Evolutionary conservation across 2,329 filamentous ascomycete species (phyloP).

Genomic region (Knufia fluminis): DNA sequence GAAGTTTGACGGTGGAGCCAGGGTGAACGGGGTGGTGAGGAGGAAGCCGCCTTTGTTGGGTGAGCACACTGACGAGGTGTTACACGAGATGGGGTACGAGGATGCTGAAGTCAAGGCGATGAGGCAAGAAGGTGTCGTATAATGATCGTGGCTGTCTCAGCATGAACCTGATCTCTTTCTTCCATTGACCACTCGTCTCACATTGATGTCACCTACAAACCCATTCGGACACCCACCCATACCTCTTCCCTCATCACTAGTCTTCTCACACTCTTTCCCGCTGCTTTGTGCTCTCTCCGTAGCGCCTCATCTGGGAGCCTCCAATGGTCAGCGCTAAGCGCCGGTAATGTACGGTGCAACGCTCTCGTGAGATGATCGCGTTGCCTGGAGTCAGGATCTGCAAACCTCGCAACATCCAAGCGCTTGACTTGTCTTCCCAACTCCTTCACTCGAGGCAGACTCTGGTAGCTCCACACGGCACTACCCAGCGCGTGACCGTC

Average conservation of each 20-base stretch:
- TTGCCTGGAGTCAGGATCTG: background rate
- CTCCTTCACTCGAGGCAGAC: background rate
- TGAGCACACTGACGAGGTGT: constrained; percentile 19
- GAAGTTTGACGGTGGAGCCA: constrained; percentile 15
- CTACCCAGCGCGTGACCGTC: background rate
- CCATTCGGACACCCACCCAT: background rate
- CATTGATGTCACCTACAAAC: background rate
- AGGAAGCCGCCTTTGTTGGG: constrained; percentile 19
- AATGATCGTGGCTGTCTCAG: too few species aligned
- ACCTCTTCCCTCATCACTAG: background rate
- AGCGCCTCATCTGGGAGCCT: background rate
- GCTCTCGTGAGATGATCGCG: background rate
- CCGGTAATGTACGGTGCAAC: constrained; percentile 10
- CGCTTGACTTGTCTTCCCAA: background rate
- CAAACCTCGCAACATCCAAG: background rate
- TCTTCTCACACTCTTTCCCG: too few species aligned
- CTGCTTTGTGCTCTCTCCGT: background rate
- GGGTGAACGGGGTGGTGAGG: constrained; percentile 11
- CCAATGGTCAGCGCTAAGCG: background rate
- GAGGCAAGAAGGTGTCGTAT: constrained; percentile 19
- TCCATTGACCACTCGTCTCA: too few species aligned
- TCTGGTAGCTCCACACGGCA: background rate
- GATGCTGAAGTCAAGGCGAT: constrained; percentile 15
- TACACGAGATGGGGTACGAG: constrained; percentile 16
- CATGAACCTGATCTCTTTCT: background rate